Base-by-base conservation (phyloP, 495 filamentous ascomycete genomes). In the Penicillium coprophilum region DNA sequence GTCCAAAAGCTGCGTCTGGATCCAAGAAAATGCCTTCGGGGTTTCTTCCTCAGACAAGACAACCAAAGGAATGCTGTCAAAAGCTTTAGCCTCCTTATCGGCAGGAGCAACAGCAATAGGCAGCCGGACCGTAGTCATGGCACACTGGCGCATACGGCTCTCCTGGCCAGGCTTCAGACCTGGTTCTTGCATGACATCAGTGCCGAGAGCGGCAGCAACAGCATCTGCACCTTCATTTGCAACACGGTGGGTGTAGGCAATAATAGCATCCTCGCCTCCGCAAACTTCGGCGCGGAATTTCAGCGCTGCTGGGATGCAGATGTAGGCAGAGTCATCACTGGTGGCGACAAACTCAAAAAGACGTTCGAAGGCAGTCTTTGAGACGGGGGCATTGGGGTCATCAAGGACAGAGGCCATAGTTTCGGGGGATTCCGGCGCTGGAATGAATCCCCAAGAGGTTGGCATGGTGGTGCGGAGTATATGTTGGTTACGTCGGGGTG, bases 291-390 rank as follows among this genome's bases (percentile, higher is more conserved):
- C 56, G 4, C 92, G 79, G 77, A 86, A 96, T 23, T 75, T 68
- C 21, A 96, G 71, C 0, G 87, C 83, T 3, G 87, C 87, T 3
- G 84, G 81, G 1, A 93, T 77, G 56, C 87, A 90, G 1, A 89
- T 68, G 50, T 86, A 92, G 0, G 90, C 82, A 5, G 81, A 75
- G 46, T 83, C 84, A 61, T 96, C 91, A 1, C 83, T 63, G 0
- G 90, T 96, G 2, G 86, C 91, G 13, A 87, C 77, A 56, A 89
- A 94, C 66, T 91, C 83, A 63, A 96, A 96, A 12, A 87, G 81
- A 3, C 72, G 71, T 17, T 89, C 82, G 58, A 90, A 96, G 0
- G 66, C 55, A 2, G 78, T 79, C 63, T 86, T 81, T 8, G 43
- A 34, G 1, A 67, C 53, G 24, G 52, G 43, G 9, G 73, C 61